These are phyloP conservation scores for Podila verticillata DNA, from an alignment of 192 early-diverging fungal species.

Conservation along the genomic window DNA sequence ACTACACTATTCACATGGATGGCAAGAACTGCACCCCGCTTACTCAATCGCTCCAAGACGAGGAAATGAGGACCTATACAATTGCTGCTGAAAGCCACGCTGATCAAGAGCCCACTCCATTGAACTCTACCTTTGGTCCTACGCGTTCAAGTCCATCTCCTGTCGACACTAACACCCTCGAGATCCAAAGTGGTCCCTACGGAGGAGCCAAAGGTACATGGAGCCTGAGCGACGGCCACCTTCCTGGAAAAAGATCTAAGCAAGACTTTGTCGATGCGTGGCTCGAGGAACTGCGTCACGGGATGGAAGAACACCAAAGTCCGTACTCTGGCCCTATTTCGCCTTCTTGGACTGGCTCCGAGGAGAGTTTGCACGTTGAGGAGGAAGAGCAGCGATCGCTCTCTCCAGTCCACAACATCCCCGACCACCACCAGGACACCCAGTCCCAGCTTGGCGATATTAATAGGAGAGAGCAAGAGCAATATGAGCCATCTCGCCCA, in stretches of 20 bases:
- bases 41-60: conserved; percentile 14
- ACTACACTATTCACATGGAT: background rate
- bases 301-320: background rate
- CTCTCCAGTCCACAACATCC: no score
- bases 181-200: background rate
- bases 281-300: conserved; percentile 19
- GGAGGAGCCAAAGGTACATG: background rate
- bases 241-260: conserved; percentile 22
- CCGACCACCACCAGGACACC: no score
- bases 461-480: no score
- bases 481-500: no score
- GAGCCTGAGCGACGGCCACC: conserved; percentile 36
- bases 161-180: conserved; percentile 9
- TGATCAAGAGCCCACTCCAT: background rate
- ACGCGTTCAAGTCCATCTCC: conserved; percentile 8
- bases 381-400: no score
- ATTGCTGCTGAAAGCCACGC: background rate
- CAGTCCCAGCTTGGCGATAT: no score
- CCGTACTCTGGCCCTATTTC: background rate
- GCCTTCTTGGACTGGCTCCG: background rate
- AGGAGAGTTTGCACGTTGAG: background rate
- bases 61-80: background rate
- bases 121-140: background rate
- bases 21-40: conserved; percentile 6
- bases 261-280: conserved; percentile 28